A percentile compares a stretch with the other conserved stretches of the same genome.
These are phyloP conservation scores for Pseudogymnoascus destructans DNA, from an alignment of 2,329 filamentous ascomycete genomes.

Conservation along the genomic window DNA sequence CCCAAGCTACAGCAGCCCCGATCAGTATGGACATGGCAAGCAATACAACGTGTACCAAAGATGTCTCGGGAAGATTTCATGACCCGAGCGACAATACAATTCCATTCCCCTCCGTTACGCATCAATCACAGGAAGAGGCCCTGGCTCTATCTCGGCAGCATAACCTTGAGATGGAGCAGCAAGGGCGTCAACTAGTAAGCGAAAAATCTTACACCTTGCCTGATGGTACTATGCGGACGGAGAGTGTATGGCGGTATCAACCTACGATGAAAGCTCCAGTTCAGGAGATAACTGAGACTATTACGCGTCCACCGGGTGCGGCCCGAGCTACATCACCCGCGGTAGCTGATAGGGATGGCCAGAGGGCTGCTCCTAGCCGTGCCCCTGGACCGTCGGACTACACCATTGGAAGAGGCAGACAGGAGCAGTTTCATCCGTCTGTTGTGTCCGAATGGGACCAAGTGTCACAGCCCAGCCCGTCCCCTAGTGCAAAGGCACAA, in stretches of 20 bases:
- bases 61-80: not conserved
- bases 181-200: conserved; percentile 5
- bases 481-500: not conserved
- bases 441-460: conserved; percentile 2
- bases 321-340: not conserved
- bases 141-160: not conserved
- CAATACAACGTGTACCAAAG: not conserved
- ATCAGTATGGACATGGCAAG: not conserved
- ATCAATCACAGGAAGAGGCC: not conserved
- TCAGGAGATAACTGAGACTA: not conserved
- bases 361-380: not conserved
- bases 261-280: not conserved
- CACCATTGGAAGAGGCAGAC: not conserved
- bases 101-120: not conserved
- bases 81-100: not conserved
- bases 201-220: not conserved
- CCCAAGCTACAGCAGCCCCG: not conserved
- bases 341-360: not conserved
- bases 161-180: not conserved
- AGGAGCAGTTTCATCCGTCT: not conserved
- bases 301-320: not conserved
- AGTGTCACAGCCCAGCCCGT: not conserved
- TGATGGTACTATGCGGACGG: not conserved
- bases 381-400: not conserved
- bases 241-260: conserved; percentile 6